Conservation (phyloP, 306 rosid species). For the Canavalia ensiformis region DNA sequence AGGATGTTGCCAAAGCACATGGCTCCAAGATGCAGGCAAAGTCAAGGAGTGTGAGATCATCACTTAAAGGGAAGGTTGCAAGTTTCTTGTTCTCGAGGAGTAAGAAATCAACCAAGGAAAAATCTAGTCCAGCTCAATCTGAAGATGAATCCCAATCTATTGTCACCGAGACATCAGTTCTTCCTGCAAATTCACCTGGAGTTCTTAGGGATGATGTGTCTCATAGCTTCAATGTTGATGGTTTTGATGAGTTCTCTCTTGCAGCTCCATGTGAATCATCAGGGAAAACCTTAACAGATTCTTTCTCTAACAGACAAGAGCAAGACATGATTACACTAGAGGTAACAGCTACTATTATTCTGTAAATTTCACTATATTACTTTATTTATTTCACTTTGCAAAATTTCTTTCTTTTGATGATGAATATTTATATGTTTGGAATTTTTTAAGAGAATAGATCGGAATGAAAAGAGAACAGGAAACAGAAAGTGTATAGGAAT, state of each 20-base stretch:
- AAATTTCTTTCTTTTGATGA: conserved; percentile 12
- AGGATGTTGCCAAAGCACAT: conserved; percentile 48
- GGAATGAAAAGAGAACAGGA: neutral
- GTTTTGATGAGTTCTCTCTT: conserved; percentile 62
- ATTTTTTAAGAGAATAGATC: neutral
- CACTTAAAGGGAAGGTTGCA: conserved; percentile 85
- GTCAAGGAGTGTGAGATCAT: conserved; percentile 75
- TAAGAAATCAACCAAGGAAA: conserved; percentile 78
- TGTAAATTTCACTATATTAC: conserved; percentile 27
- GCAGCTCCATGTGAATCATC: conserved; percentile 55
- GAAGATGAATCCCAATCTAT: conserved; percentile 53
- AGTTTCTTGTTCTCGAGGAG: conserved; percentile 86
- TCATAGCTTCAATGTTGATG: conserved; percentile 56
- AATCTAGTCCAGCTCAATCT: conserved; percentile 56
- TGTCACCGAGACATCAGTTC: conserved; percentile 53
- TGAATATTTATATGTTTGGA: conserved; percentile 7
- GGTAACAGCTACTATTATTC: conserved; percentile 59
- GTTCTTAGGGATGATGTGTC: conserved; percentile 57
- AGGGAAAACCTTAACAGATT: conserved; percentile 56
- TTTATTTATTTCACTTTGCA: neutral
- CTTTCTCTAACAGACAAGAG: conserved; percentile 53
- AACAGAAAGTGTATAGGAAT: neutral
- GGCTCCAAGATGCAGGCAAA: conserved; percentile 60
- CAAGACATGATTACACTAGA: conserved; percentile 64
- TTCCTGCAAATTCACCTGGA: conserved; percentile 47